Conservation (phyloP, 1,284 basidiomycete genomes). For the Trichosporon sp. region DNA sequence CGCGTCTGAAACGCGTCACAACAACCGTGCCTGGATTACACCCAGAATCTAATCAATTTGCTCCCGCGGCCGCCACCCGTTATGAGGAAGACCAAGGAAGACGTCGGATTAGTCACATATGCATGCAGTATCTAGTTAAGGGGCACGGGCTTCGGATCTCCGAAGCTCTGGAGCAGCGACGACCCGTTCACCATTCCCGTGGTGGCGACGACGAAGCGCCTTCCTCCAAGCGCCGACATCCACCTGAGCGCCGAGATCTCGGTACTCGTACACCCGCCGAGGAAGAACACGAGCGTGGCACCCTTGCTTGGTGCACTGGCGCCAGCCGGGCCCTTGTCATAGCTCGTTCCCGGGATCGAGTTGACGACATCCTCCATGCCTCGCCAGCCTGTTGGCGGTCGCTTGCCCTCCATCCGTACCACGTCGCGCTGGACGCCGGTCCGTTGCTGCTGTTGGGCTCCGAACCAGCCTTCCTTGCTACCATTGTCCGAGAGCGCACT, state of each 20-base stretch:
- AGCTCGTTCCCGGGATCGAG: slow-evolving; percentile 72
- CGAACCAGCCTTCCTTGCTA: slow-evolving; percentile 40
- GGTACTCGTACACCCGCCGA: slow-evolving; percentile 97
- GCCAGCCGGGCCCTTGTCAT: slow-evolving; percentile 58
- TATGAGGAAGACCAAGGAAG: too few relatives aligned
- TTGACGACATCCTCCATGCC: slow-evolving; percentile 87
- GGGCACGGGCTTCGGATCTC: slow-evolving; percentile 14
- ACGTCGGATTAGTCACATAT: neutral
- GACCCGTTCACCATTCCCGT: slow-evolving; percentile 77
- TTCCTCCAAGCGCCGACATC: slow-evolving; percentile 75
- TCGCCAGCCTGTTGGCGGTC: slow-evolving; percentile 87
- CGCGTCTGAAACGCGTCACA: neutral
- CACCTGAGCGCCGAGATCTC: slow-evolving; percentile 92
- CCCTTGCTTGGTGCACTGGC: neutral
- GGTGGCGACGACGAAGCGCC: slow-evolving; percentile 76
- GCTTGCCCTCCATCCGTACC: slow-evolving; percentile 18
- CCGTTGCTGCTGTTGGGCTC: too few relatives aligned
- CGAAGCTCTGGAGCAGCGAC: slow-evolving; percentile 25
- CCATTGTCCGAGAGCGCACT: slow-evolving; percentile 57
- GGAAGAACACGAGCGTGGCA: slow-evolving; percentile 92
- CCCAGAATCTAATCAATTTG: neutral
- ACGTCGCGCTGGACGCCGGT: slow-evolving; percentile 31
- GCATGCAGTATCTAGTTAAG: slow-evolving; percentile 1
- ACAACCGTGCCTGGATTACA: neutral
- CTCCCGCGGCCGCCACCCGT: too few relatives aligned